These are phyloP conservation scores for Fragilaria radians DNA, from an alignment of 108 stramenopile species.

Conservation along the genomic window DNA sequence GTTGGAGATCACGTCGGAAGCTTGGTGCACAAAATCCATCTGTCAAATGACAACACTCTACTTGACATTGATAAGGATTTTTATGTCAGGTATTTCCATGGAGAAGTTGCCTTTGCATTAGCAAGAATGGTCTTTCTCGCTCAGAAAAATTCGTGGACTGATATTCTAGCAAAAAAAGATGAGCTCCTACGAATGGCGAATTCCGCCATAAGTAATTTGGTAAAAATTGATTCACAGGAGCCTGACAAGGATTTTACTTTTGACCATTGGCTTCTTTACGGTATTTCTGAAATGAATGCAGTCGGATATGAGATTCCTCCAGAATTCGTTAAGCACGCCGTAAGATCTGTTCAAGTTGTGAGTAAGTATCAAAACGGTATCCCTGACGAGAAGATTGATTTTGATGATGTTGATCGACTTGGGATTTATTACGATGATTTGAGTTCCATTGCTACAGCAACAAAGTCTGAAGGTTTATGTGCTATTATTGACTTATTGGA, in stretches of 20 bases:
- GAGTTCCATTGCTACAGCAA: not conserved
- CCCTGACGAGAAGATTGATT: not conserved
- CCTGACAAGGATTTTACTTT: not conserved
- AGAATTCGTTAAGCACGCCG: not conserved
- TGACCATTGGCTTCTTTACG: constrained; percentile 1
- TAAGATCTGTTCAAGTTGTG: not conserved
- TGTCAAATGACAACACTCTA: not conserved
- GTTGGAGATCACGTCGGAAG: not conserved
- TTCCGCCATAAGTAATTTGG: not conserved
- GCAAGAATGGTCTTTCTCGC: not conserved
- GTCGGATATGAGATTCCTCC: not conserved
- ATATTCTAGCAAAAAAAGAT: not conserved
- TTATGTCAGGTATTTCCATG: not conserved
- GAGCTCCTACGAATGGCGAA: not conserved
- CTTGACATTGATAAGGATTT: not conserved
- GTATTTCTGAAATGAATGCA: not conserved
- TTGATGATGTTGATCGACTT: constrained; percentile 1
- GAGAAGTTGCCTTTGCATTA: not conserved
- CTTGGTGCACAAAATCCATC: not conserved
- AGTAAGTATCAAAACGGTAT: not conserved
- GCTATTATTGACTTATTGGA: not conserved
- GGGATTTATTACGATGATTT: not conserved
- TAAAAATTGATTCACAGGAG: not conserved
- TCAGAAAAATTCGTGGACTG: not conserved
- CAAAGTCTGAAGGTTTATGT: not conserved